Percentiles rank a stretch among this genome's conserved stretches.
These are phyloP conservation scores for Kwoniella shandongensis DNA, from an alignment of 768 basidiomycete species.

Conservation along the genomic window DNA sequence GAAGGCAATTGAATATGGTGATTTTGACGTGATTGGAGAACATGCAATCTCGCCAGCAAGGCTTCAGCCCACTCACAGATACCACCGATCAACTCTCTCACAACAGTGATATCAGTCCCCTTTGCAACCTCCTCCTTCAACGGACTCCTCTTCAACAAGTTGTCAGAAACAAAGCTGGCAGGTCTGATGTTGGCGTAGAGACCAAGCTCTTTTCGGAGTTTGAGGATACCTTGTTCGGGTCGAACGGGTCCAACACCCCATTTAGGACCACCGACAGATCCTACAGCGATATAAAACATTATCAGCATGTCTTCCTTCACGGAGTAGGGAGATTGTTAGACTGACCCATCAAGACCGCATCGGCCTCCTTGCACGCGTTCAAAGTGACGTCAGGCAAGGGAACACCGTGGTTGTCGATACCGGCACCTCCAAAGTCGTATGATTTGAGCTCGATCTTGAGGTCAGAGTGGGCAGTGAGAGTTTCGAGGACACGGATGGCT, in stretches of 20 bases:
- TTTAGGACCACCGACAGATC: constrained; percentile 97
- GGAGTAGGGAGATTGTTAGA: not conserved
- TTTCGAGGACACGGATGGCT: constrained; percentile 77
- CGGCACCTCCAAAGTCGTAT: constrained; percentile 85
- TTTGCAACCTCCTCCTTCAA: constrained; percentile 76
- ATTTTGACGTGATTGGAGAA: too few relatives aligned
- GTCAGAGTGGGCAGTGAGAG: constrained; percentile 65
- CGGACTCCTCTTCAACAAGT: constrained; percentile 82
- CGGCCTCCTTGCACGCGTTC: constrained; percentile 84
- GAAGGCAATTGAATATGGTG: too few relatives aligned
- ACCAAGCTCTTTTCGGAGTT: constrained; percentile 85
- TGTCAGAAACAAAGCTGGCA: constrained; percentile 89
- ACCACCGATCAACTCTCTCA: constrained; percentile 95
- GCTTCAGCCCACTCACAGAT: constrained; percentile 61
- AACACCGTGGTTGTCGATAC: constrained; percentile 84
- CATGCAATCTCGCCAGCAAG: too few relatives aligned
- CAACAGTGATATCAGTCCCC: constrained; percentile 81
- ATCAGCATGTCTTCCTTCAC: not conserved
- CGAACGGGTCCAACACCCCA: constrained; percentile 92
- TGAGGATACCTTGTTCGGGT: constrained; percentile 86
- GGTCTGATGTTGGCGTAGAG: constrained; percentile 98
- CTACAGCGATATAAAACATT: constrained; percentile 55
- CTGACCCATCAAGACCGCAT: constrained; percentile 92
- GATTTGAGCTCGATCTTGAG: constrained; percentile 72
- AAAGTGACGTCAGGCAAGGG: constrained; percentile 82